These are phyloP conservation scores for Vitis hybrid DNA, from an alignment of 177 flowering plant species.

Conservation along the genomic window DNA sequence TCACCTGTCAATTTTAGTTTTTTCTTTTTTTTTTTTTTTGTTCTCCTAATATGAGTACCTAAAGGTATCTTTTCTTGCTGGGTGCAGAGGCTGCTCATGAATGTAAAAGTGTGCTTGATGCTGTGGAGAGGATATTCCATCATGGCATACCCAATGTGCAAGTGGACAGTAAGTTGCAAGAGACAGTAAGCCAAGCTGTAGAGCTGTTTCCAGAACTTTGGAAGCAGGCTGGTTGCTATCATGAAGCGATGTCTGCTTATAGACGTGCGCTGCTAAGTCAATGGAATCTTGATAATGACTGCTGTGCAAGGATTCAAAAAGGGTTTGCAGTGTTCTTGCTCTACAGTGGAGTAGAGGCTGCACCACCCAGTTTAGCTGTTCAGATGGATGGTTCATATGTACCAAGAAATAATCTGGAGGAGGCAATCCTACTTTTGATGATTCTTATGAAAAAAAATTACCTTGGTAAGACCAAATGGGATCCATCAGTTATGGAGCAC, in stretches of 20 bases:
- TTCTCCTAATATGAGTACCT: neutral
- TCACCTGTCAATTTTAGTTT: neutral
- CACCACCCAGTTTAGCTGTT: constrained; percentile 73
- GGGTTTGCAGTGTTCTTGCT: constrained; percentile 77
- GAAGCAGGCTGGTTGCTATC: constrained; percentile 69
- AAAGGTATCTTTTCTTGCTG: constrained; percentile 17
- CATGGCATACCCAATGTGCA: constrained; percentile 70
- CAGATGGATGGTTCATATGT: constrained; percentile 83
- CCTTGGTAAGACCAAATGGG: constrained; percentile 79
- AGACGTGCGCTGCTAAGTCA: constrained; percentile 89
- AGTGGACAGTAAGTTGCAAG: constrained; percentile 82
- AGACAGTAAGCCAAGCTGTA: constrained; percentile 85
- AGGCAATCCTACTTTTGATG: constrained; percentile 86
- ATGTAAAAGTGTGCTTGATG: constrained; percentile 85
- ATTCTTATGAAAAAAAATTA: constrained; percentile 66
- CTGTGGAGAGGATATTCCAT: constrained; percentile 80
- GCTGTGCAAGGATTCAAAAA: constrained; percentile 88
- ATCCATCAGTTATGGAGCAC: constrained; percentile 82
- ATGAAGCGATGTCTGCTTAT: constrained; percentile 79
- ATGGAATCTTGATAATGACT: constrained; percentile 84
- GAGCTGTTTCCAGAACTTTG: constrained; percentile 97
- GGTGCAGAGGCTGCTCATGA: constrained; percentile 85
- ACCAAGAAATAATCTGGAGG: constrained; percentile 88
- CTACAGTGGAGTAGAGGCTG: constrained; percentile 86
- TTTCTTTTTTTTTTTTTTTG: neutral